Evolutionary conservation across 208 protist species (phyloP), one percentile per base, ranked within the genome.

Genomic region (Wallacemonas sp.): DNA sequence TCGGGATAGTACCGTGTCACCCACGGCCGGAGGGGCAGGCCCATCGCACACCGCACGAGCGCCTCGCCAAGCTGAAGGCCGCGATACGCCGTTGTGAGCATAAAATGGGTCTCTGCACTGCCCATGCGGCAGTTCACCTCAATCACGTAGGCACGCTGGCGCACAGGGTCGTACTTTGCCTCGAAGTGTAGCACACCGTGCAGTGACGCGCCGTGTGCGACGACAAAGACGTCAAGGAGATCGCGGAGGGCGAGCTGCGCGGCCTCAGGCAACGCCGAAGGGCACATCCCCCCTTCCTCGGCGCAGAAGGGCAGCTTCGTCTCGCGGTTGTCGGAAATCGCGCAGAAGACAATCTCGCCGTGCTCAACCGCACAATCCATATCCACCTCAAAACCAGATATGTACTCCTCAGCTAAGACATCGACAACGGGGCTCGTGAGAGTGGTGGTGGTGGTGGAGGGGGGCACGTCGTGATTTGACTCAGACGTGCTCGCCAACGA

Each of bases 101-200:
- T 87, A 17, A 41, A 70, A 68, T 90, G 49, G 1, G 88, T 95
- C 68, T 95, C 88, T 1, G 88, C 88, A 55, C 83, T 90, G n/a
- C 88, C 88, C 12, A 85, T 72, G 4, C 88, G 88, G 38, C 80
- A 88, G 72, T 95, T 95, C 19, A 92, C 88, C 63, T 95, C 88
- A 31, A 95, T 91, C 47, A 95, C 67, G 47, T 77, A 88, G 14
- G 86, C 79, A 17, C 14, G 34, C n/a, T 49, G 36, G 0, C 75
- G 77, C 1, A 34, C 21, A 17, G 55, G 42, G 64, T 92, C 81
- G 69, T 95, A 95, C 73, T 93, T 95, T 17, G 85, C 84, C 59
- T 95, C 88, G 53, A 92, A 90, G 72, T 95, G 88, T 15, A 95
- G 64, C 12, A 93, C 82, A 2, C 86, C 84, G 67, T 91, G 63